These are phyloP conservation scores for Aspergillus sp. DNA, from an alignment of 2,329 filamentous ascomycete genomes.

Conservation along the genomic window DNA sequence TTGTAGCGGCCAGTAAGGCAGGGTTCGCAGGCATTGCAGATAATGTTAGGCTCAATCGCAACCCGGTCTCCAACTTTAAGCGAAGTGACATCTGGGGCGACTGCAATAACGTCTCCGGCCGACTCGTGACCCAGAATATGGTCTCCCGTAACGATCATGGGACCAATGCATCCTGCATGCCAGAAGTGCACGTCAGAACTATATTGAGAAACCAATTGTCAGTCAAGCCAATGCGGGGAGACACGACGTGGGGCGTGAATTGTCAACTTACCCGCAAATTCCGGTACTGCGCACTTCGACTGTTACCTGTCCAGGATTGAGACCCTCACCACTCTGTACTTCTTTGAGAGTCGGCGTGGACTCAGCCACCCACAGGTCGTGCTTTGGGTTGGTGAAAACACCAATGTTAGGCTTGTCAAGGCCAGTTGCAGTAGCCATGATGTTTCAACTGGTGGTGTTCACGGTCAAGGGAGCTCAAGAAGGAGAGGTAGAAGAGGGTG, in stretches of 20 bases:
- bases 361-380: constrained; percentile 85
- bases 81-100: constrained; percentile 68
- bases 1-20: constrained; percentile 94
- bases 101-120: constrained; percentile 73
- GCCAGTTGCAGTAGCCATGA: constrained; percentile 33
- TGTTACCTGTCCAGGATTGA: constrained; percentile 82
- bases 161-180: constrained; percentile 91
- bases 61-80: constrained; percentile 87
- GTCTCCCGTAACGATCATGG: constrained; percentile 86
- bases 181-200: constrained; percentile 97
- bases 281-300: constrained; percentile 90
- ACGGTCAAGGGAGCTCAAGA: background rate
- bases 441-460: constrained; percentile 9
- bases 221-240: background rate
- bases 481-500: background rate
- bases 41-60: constrained; percentile 90
- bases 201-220: constrained; percentile 11
- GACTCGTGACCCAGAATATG: constrained; percentile 95
- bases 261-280: constrained; percentile 75
- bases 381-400: constrained; percentile 90
- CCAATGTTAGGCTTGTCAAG: constrained; percentile 83
- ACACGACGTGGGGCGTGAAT: background rate
- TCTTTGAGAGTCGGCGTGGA: constrained; percentile 74
- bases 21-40: constrained; percentile 86
- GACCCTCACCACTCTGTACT: constrained; percentile 64